Percentiles rank a stretch among this genome's conserved stretches.
Conservation (phyloP, 176 grass and related monocot species). For the Carex scoparia region DNA sequence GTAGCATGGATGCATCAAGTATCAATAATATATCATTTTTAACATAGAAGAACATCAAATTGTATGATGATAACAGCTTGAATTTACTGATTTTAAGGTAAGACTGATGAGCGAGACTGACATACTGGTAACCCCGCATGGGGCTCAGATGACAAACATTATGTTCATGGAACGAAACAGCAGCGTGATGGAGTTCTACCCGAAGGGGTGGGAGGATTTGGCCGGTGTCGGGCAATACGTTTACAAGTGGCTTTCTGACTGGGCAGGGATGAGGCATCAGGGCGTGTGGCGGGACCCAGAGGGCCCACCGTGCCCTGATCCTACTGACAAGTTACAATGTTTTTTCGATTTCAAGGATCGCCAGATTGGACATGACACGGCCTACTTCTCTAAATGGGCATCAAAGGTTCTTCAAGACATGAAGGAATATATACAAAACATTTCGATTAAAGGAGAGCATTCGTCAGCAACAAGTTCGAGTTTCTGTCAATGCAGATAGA, state of each 20-base stretch:
- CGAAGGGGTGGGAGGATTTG: slow-evolving; percentile 51
- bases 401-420: slow-evolving; percentile 34
- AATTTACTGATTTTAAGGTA: slow-evolving; percentile 30
- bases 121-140: slow-evolving; percentile 53
- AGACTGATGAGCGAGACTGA: slow-evolving; percentile 53
- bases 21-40: not conserved
- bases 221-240: slow-evolving; percentile 50
- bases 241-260: slow-evolving; percentile 45
- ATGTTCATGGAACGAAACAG: slow-evolving; percentile 66
- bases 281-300: slow-evolving; percentile 55
- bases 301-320: slow-evolving; percentile 29
- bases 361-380: slow-evolving; percentile 40
- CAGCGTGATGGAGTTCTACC: slow-evolving; percentile 82
- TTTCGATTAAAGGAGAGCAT: not conserved
- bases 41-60: not conserved
- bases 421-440: slow-evolving; percentile 26
- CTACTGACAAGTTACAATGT: slow-evolving; percentile 15
- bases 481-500: slow-evolving; percentile 7
- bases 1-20: not conserved
- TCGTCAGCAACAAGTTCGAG: not conserved
- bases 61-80: not conserved
- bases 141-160: slow-evolving; percentile 66
- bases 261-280: slow-evolving; percentile 56
- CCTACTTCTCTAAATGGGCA: slow-evolving; percentile 44
- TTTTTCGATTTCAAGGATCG: slow-evolving; percentile 36